These are phyloP conservation scores for Tubosaeta sp. DNA, from an alignment of 768 basidiomycete species.

Conservation along the genomic window DNA sequence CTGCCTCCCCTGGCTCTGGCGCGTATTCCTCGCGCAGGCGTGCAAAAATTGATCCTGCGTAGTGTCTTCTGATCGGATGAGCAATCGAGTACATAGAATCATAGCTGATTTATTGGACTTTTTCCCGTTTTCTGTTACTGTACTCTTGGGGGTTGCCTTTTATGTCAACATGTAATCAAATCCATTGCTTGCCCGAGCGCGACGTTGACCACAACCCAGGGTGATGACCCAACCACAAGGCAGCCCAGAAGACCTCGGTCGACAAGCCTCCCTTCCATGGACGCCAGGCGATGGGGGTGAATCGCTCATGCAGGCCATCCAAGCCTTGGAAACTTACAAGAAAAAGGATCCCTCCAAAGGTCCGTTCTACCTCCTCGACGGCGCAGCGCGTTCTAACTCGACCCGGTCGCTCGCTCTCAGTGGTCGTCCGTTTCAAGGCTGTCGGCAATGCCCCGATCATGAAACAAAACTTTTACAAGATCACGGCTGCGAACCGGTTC, in stretches of 20 bases:
- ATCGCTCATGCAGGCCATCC: slow-evolving; percentile 45
- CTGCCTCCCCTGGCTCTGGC: slow-evolving; percentile 39
- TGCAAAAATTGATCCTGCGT: background rate
- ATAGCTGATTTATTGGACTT: background rate
- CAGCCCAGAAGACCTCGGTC: slow-evolving; percentile 34
- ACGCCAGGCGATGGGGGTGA: slow-evolving; percentile 31
- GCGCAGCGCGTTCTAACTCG: no score
- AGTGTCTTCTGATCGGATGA: background rate
- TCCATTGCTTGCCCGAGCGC: no score
- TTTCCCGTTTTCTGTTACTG: no score
- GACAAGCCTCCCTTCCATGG: slow-evolving; percentile 30
- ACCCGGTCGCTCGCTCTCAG: slow-evolving; percentile 36
- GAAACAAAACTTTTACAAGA: slow-evolving; percentile 99
- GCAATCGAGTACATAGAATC: background rate
- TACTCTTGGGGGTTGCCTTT: no score
- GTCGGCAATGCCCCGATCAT: slow-evolving; percentile 98
- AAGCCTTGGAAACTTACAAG: slow-evolving; percentile 82
- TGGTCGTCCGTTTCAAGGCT: slow-evolving; percentile 95
- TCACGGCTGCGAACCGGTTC: slow-evolving; percentile 90
- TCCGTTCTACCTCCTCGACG: slow-evolving; percentile 23
- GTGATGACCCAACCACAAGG: slow-evolving; percentile 29
- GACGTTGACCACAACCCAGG: background rate
- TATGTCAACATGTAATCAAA: no score
- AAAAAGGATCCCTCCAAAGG: slow-evolving; percentile 82
- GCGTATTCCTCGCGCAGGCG: slow-evolving; percentile 27